phyloP scores from a whole-genome alignment of 805 yeast species.

The Candida hungchunana region DNA sequence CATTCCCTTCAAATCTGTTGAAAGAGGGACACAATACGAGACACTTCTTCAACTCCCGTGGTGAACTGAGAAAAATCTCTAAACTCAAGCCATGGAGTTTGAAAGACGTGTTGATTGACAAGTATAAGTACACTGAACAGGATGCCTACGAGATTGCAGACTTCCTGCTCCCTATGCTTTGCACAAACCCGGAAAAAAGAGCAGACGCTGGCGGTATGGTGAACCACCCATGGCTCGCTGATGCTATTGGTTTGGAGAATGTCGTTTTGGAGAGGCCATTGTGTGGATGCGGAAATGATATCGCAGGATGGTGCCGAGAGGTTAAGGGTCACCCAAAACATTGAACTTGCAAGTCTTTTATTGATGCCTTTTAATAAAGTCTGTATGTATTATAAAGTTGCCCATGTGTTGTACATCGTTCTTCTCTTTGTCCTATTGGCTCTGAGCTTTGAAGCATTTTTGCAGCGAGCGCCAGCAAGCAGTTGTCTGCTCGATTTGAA shows the following conservation, averaged over 20 bases:
- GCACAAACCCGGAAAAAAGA: constrained; percentile 70
- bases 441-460: too few relatives aligned
- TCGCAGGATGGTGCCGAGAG: constrained; percentile 86
- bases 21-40: constrained; percentile 57
- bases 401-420: too few relatives aligned
- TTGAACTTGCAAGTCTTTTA: constrained; percentile 15
- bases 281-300: constrained; percentile 81
- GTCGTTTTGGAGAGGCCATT: constrained; percentile 65
- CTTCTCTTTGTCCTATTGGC: too few relatives aligned
- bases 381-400: too few relatives aligned
- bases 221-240: constrained; percentile 78
- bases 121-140: constrained; percentile 65
- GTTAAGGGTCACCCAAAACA: constrained; percentile 40
- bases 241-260: constrained; percentile 71
- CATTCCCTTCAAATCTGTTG: constrained; percentile 55
- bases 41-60: constrained; percentile 61
- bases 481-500: too few relatives aligned
- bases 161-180: constrained; percentile 80
- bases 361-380: too few relatives aligned
- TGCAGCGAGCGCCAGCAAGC: too few relatives aligned
- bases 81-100: constrained; percentile 89
- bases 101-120: constrained; percentile 74
- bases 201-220: constrained; percentile 97
- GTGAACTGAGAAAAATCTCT: constrained; percentile 71
- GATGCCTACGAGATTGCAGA: constrained; percentile 74